Evolutionary conservation across 106 monocot species (phyloP), one percentile per base, ranked within the genome.

Genomic region (Acorus calamus): DNA sequence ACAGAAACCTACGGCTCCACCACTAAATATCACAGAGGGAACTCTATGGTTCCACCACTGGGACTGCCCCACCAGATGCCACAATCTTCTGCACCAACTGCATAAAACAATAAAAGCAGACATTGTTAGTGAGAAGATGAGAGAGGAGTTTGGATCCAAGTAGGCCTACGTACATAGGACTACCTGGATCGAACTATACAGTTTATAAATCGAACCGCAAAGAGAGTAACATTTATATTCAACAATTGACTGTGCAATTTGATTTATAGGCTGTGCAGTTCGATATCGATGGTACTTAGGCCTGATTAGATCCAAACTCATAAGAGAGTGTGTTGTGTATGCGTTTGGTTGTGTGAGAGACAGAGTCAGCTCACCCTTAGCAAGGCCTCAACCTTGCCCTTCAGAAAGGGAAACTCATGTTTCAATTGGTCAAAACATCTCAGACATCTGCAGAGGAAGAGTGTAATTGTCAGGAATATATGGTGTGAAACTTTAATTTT

Each of bases 11-110:
- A n/a, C n/a, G n/a, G n/a, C n/a, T n/a, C n/a, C n/a, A n/a, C n/a
- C n/a, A n/a, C n/a, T n/a, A n/a, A n/a, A n/a, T n/a, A n/a, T n/a
- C n/a, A n/a, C n/a, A n/a, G n/a, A n/a, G n/a, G n/a, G n/a, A n/a
- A n/a, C n/a, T n/a, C 52, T 56, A 68, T 7, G 4, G 47, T 41
- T 57, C 47, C 68, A 87, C 58, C 50, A 69, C 61, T 65, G 83
- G 83, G 59, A 80, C 14, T 41, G 83, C 77, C 56, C 87, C 87
- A 69, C 87, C 87, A 73, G 83, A 68, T 52, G 77, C 80, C 42
- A 77, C 10, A 72, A 87, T 87, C 67, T 87, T 83, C 73, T 83
- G 73, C 80, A 83, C 83, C 71, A 87, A 49, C 87, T 87, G 53
- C 46, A 78, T 50, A 41, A 10, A 43, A 46, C 7, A 50, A 5